These are phyloP conservation scores for Dipteronia dyeriana DNA, from an alignment of 345 rosid species.

Conservation along the genomic window DNA sequence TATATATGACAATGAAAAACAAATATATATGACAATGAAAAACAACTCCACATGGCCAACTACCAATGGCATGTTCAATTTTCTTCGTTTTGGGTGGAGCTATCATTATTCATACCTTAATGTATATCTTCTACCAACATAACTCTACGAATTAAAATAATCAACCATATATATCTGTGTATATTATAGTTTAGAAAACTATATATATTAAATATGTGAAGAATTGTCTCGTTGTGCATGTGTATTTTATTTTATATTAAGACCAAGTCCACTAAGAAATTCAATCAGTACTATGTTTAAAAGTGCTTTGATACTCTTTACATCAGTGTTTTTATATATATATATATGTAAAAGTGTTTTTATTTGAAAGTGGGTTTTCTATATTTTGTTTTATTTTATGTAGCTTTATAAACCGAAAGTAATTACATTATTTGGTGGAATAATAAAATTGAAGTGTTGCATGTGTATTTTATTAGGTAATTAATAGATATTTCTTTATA, in stretches of 20 bases:
- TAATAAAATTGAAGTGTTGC: no score
- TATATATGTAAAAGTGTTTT: no score
- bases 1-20: neutral
- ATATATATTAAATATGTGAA: neutral
- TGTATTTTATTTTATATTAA: neutral
- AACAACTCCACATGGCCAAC: conserved; percentile 2
- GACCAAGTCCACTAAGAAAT: neutral
- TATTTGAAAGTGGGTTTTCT: no score
- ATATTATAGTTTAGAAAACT: no score
- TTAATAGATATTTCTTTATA: no score
- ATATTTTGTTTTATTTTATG: no score
- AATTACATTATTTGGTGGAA: no score
- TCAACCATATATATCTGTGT: neutral
- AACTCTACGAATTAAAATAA: neutral
- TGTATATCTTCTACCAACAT: neutral
- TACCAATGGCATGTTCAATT: neutral
- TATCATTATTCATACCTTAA: neutral
- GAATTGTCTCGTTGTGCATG: neutral
- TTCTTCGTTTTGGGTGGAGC: neutral
- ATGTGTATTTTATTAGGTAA: no score
- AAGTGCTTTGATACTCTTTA: neutral
- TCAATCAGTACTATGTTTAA: neutral
- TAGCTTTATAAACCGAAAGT: no score
- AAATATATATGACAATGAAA: neutral
- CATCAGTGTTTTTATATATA: no score